Evolutionary conservation across 2,329 filamentous ascomycete genomes (phyloP).

Genomic region (Colletotrichum tropicale): DNA sequence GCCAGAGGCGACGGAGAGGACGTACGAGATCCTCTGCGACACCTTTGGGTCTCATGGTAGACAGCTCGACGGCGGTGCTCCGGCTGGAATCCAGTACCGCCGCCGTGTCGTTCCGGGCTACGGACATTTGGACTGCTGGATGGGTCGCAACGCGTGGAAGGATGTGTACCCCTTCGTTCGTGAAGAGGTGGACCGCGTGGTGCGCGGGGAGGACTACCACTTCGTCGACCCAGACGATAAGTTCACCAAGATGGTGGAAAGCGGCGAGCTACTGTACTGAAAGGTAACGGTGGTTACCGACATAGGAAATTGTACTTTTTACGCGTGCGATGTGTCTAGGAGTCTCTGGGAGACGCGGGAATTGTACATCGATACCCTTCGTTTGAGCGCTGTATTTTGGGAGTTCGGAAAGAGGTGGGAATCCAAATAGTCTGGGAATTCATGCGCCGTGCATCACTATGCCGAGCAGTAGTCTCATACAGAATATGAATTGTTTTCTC

Average conservation of each 20-base stretch:
- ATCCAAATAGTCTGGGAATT: background rate
- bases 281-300: background rate
- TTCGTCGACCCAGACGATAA: conserved; percentile 49
- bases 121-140: conserved; percentile 67
- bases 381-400: background rate
- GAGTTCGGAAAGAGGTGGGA: background rate
- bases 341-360: background rate
- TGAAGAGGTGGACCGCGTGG: conserved; percentile 59
- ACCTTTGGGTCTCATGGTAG: conserved; percentile 47
- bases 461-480: background rate
- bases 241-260: conserved; percentile 45
- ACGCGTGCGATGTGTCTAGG: background rate
- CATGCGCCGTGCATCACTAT: background rate
- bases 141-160: conserved; percentile 62
- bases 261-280: conserved; percentile 43
- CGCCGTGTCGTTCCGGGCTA: conserved; percentile 60
- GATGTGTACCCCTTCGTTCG: conserved; percentile 64
- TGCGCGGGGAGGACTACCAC: conserved; percentile 42
- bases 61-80: conserved; percentile 10
- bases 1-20: conserved; percentile 56
- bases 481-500: background rate
- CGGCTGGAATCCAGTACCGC: conserved; percentile 48
- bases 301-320: background rate
- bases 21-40: conserved; percentile 57
- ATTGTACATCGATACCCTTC: background rate